phyloP scores from a whole-genome alignment of 495 filamentous ascomycete genomes.

The Bathelium albidoporum region DNA sequence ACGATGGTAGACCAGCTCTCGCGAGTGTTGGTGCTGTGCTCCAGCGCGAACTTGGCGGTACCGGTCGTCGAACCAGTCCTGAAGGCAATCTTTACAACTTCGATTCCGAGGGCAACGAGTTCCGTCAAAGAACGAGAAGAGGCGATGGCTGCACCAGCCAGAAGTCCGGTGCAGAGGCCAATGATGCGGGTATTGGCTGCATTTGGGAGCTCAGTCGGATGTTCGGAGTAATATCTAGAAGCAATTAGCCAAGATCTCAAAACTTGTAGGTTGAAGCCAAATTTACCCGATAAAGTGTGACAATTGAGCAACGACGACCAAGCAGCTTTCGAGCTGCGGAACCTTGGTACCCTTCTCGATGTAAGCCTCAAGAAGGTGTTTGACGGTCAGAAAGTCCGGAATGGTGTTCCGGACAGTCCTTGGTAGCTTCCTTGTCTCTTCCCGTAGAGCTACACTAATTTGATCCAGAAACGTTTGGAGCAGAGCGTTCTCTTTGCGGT shows the following conservation, averaged over 20 bases:
- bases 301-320: conserved; percentile 61
- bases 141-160: conserved; percentile 62
- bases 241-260: conserved; percentile 23
- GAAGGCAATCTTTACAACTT: conserved; percentile 64
- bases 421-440: conserved; percentile 52
- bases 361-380: conserved; percentile 62
- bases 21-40: conserved; percentile 38
- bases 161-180: conserved; percentile 62
- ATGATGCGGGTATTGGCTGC: conserved; percentile 40
- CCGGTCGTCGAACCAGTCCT: conserved; percentile 55
- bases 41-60: conserved; percentile 39
- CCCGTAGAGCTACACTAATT: conserved; percentile 49
- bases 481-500: conserved; percentile 54
- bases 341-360: conserved; percentile 47
- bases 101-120: conserved; percentile 55
- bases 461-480: conserved; percentile 56
- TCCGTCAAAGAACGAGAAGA: conserved; percentile 56
- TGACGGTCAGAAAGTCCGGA: conserved; percentile 57
- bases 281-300: conserved; percentile 69
- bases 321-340: conserved; percentile 52
- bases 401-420: conserved; percentile 50
- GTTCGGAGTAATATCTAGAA: conserved; percentile 43
- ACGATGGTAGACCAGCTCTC: conserved; percentile 50
- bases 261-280: neutral
- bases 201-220: conserved; percentile 36